Evolutionary conservation across 1,284 basidiomycete species (phyloP).

Genomic region (Pholiota adiposa): DNA sequence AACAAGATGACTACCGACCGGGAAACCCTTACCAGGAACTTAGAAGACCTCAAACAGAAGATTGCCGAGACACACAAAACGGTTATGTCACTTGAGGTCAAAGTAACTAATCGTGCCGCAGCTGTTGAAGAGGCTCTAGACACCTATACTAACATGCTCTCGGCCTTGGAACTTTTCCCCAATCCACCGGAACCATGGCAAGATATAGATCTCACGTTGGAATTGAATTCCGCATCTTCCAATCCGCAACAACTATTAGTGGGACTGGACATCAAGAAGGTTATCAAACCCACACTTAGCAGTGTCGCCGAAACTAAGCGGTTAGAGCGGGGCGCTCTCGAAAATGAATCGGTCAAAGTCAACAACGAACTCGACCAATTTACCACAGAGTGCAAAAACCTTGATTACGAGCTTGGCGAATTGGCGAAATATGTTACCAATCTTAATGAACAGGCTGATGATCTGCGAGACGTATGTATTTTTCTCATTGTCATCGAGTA

Average conservation of each 20-base stretch:
- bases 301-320: constrained; percentile 71
- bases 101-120: constrained; percentile 75
- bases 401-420: constrained; percentile 73
- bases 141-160: constrained; percentile 72
- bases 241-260: constrained; percentile 65
- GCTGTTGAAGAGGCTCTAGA: constrained; percentile 81
- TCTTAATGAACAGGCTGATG: constrained; percentile 79
- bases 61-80: constrained; percentile 71
- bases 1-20: constrained; percentile 86
- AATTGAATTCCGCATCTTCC: constrained; percentile 74
- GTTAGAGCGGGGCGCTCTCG: constrained; percentile 66
- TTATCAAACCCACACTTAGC: constrained; percentile 74
- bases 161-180: constrained; percentile 74
- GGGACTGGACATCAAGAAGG: constrained; percentile 68
- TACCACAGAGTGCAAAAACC: constrained; percentile 75
- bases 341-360: constrained; percentile 74
- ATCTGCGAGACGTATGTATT: constrained; percentile 68
- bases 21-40: constrained; percentile 67
- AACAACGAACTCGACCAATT: constrained; percentile 82
- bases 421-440: constrained; percentile 69
- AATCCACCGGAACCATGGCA: constrained; percentile 70
- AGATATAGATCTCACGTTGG: constrained; percentile 72
- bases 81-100: constrained; percentile 78
- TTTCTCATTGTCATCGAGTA: constrained; percentile 10
- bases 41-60: constrained; percentile 78